Conservation (phyloP, 169 alveolate genomes). For the Cryptosporidium tyzzeri region DNA sequence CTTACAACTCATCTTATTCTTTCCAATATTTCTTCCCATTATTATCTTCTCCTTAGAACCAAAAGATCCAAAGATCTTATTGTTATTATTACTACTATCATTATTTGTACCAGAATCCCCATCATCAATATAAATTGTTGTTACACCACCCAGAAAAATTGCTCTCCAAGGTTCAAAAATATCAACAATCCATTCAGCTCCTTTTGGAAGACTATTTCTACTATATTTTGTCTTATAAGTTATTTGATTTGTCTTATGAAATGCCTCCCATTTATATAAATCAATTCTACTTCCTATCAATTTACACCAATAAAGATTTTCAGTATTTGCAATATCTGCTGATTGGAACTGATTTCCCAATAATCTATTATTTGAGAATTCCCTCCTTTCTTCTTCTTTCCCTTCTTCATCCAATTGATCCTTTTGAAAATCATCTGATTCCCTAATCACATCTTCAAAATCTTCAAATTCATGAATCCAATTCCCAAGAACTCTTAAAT, state of each 20-base stretch:
- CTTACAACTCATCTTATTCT: neutral
- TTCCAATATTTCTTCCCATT: neutral
- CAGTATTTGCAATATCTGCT: conserved; percentile 77
- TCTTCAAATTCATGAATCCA: conserved; percentile 79
- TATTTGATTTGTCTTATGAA: conserved; percentile 48
- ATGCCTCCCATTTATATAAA: conserved; percentile 75
- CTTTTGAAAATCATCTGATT: neutral
- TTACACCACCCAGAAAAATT: conserved; percentile 23
- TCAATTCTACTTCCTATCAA: conserved; percentile 79
- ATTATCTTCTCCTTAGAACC: neutral
- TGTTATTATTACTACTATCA: neutral
- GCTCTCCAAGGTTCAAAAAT: conserved; percentile 76
- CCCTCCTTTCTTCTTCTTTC: neutral
- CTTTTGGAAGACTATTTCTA: conserved; percentile 42
- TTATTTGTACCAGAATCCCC: neutral
- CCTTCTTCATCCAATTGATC: no score
- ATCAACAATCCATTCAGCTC: conserved; percentile 49
- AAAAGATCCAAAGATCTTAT: neutral
- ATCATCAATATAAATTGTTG: conserved; percentile 58
- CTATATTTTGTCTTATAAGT: conserved; percentile 25
- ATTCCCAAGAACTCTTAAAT: conserved; percentile 75
- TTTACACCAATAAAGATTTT: conserved; percentile 78
- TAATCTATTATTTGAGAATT: neutral
- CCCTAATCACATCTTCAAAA: conserved; percentile 56
- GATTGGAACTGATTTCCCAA: conserved; percentile 66